Conservation (phyloP, 2,329 filamentous ascomycete species). For the Aspergillus ruber region DNA sequence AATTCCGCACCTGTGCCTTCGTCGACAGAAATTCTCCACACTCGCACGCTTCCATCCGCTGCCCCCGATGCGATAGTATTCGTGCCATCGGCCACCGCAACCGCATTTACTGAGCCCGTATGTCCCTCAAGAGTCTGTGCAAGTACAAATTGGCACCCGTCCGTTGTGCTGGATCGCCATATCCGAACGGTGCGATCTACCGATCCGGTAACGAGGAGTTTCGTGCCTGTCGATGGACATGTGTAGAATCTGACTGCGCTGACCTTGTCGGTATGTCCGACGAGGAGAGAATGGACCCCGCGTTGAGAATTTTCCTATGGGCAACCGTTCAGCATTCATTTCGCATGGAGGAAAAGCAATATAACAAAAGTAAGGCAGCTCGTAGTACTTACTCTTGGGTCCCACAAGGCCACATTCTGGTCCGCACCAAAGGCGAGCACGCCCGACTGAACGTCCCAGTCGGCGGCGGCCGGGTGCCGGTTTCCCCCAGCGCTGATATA, state of each 20-base stretch:
- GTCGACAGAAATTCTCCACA: conserved; percentile 58
- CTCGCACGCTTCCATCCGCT: conserved; percentile 56
- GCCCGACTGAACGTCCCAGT: conserved; percentile 68
- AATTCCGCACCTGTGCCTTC: conserved; percentile 40
- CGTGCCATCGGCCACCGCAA: conserved; percentile 42
- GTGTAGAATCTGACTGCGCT: conserved; percentile 78
- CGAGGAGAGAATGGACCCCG: conserved; percentile 63
- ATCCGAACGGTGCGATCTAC: conserved; percentile 71
- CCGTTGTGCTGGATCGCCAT: conserved; percentile 39
- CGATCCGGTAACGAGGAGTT: conserved; percentile 68
- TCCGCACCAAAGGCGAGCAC: conserved; percentile 84
- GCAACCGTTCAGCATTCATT: conserved; percentile 8
- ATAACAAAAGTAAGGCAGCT: not conserved
- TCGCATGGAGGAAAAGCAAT: not conserved
- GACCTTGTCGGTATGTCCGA: conserved; percentile 71
- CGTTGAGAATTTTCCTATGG: conserved; percentile 36
- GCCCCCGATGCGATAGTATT: conserved; percentile 53
- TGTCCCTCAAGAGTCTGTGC: conserved; percentile 57
- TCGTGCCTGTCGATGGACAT: conserved; percentile 39
- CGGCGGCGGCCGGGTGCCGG: conserved; percentile 78
- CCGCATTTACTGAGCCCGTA: conserved; percentile 64
- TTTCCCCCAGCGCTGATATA: conserved; percentile 79
- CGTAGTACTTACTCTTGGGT: conserved; percentile 58
- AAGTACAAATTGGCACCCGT: conserved; percentile 32
- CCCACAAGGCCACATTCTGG: conserved; percentile 83